Base-by-base conservation (phyloP, 305 asterid species). In the Euphrasia arctica region DNA sequence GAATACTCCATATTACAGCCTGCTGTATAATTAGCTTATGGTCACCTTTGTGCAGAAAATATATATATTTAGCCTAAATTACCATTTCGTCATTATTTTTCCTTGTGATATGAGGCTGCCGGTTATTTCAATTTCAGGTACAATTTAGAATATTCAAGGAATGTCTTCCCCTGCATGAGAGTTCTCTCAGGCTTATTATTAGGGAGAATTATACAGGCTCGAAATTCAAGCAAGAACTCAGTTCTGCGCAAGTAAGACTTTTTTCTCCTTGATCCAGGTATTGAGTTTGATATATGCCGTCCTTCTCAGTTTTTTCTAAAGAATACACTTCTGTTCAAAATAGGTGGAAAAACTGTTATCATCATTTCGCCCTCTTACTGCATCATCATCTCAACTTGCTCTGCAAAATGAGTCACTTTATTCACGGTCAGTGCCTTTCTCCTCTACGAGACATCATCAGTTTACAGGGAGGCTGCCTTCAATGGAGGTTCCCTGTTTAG, bases 201-300 rank as follows among this genome's bases (percentile, higher is more conserved):
- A 66, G 36, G 77, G 87, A 85, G 75, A 90, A 83, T 60, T 82
- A 87, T 66, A 65, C 55, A 60, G 89, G 88, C 55, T 32, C 48
- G 3, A 90, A 85, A 77, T 90, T 90, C 76, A 78, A 80, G 42
- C 96, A 80, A 72, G 90, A 90, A 75, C 94, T 90, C 71, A 70
- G 63, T 79, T 67, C 49, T 63, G 59, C 67, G 47, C 95, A 83
- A 77, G 97, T 90, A 78, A 78, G 85, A 12, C 67, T 10, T 13
- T 10, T 13, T 12, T 43, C 22, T 39, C 51, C 71, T 62, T 18
- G 49, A 32, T 66, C 63, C 55, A 12, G 52, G 50, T 2, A 54
- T 45, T 68, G 42, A 65, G 59, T 63, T 45, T 48, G 32, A 56
- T 68, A 45, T 66, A 41, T 72, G 22, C 47, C 50, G 15, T 43